Conservation (phyloP, 2,329 filamentous ascomycete species). For the Sordariomycetes sp. region DNA sequence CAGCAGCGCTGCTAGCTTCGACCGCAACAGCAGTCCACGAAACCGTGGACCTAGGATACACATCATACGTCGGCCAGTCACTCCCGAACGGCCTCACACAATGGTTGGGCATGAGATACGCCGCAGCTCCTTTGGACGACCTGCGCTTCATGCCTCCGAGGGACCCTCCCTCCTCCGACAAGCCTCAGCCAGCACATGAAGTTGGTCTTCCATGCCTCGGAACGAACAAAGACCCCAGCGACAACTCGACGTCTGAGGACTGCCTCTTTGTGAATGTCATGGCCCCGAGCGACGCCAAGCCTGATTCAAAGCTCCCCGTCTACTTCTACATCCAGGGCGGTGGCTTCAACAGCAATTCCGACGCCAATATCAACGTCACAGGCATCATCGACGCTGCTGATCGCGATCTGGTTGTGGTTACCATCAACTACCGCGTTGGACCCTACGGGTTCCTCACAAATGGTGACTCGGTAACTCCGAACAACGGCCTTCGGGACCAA, state of each 20-base stretch:
- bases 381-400: slow-evolving; percentile 49
- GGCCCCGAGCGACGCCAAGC: slow-evolving; percentile 44
- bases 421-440: slow-evolving; percentile 69
- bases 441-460: slow-evolving; percentile 63
- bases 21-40: slow-evolving; percentile 2
- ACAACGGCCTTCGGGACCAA: slow-evolving; percentile 65
- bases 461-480: slow-evolving; percentile 46
- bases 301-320: slow-evolving; percentile 49
- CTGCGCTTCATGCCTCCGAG: slow-evolving; percentile 59
- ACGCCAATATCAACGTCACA: slow-evolving; percentile 47
- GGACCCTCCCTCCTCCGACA: slow-evolving; percentile 41
- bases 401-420: slow-evolving; percentile 57
- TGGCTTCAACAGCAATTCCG: slow-evolving; percentile 43
- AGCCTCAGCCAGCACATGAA: slow-evolving; percentile 42
- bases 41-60: slow-evolving; percentile 55
- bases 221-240: slow-evolving; percentile 14
- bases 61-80: slow-evolving; percentile 50
- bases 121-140: slow-evolving; percentile 55
- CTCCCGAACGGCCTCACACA: slow-evolving; percentile 50
- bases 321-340: slow-evolving; percentile 52
- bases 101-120: slow-evolving; percentile 71
- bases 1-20: slow-evolving; percentile 1
- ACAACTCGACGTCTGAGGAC: slow-evolving; percentile 41
- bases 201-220: slow-evolving; percentile 21
- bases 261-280: slow-evolving; percentile 62